Conservation (phyloP, 228 moss, liverwort and hornwort species). For the Sphagnum fallax region DNA sequence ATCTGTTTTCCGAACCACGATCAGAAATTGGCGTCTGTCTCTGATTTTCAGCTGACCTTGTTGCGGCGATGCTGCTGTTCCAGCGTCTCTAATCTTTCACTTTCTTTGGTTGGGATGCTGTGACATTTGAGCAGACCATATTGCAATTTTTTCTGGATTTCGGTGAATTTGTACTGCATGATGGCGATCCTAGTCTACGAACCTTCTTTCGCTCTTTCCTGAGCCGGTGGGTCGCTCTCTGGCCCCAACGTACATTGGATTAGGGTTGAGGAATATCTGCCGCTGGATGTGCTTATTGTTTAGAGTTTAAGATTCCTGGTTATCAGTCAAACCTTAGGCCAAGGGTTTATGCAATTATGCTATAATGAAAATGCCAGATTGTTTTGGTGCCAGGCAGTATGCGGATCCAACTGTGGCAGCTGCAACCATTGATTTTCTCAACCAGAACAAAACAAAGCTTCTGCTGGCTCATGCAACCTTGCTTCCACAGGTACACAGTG, state of each 20-base stretch:
- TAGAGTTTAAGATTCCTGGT: too few relatives aligned
- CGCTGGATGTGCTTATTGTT: too few relatives aligned
- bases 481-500: slow-evolving; percentile 64
- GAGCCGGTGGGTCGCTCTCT: slow-evolving; percentile 46
- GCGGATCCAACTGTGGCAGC: slow-evolving; percentile 72
- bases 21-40: neutral
- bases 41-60: too few relatives aligned
- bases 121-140: slow-evolving; percentile 53
- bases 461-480: slow-evolving; percentile 53
- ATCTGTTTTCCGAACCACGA: neutral
- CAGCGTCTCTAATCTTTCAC: too few relatives aligned
- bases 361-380: too few relatives aligned
- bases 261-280: too few relatives aligned
- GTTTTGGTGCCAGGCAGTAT: slow-evolving; percentile 47
- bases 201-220: slow-evolving; percentile 77
- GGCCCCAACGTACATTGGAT: neutral
- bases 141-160: slow-evolving; percentile 90
- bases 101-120: neutral
- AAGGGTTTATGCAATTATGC: too few relatives aligned
- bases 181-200: slow-evolving; percentile 74
- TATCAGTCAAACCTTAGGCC: too few relatives aligned
- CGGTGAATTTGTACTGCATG: slow-evolving; percentile 80
- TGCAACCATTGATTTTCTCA: slow-evolving; percentile 72
- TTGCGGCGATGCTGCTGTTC: too few relatives aligned
- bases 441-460: slow-evolving; percentile 65